Percentiles rank a stretch among this genome's conserved stretches.
Evolutionary conservation across 176 grass and related monocot species (phyloP).

Genomic region (Pontederia crassipes): DNA sequence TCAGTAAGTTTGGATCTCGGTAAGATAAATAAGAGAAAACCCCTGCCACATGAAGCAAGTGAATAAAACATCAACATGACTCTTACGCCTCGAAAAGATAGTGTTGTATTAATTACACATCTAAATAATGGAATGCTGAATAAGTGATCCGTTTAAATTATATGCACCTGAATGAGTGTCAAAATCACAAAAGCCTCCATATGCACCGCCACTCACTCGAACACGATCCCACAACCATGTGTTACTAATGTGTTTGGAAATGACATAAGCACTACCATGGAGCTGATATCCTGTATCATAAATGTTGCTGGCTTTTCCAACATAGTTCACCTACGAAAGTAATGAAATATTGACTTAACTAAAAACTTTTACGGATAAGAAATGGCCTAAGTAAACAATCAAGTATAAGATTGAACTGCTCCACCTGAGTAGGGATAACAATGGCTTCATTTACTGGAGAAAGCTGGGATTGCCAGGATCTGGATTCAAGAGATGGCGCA

Average conservation of each 20-base stretch:
- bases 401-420: background rate
- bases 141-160: conserved; percentile 1
- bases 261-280: conserved; percentile 87
- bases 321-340: conserved; percentile 83
- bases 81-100: conserved; percentile 1
- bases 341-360: conserved; percentile 20
- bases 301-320: conserved; percentile 88
- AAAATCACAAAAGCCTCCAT: conserved; percentile 99
- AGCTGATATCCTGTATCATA: conserved; percentile 92
- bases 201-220: conserved; percentile 93
- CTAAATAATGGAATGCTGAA: background rate
- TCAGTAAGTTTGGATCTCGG: conserved; percentile 92
- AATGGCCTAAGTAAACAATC: background rate
- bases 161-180: conserved; percentile 84
- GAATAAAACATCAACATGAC: background rate
- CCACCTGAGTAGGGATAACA: conserved; percentile 92
- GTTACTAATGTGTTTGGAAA: conserved; percentile 91
- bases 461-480: conserved; percentile 58
- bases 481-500: conserved; percentile 32
- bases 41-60: conserved; percentile 36
- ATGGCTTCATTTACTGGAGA: conserved; percentile 87
- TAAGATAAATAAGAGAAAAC: conserved; percentile 98
- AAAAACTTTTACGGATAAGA: background rate
- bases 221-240: conserved; percentile 96
- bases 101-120: background rate